Conservation (phyloP, 345 rosid species). For the Eutrema japonicum region DNA sequence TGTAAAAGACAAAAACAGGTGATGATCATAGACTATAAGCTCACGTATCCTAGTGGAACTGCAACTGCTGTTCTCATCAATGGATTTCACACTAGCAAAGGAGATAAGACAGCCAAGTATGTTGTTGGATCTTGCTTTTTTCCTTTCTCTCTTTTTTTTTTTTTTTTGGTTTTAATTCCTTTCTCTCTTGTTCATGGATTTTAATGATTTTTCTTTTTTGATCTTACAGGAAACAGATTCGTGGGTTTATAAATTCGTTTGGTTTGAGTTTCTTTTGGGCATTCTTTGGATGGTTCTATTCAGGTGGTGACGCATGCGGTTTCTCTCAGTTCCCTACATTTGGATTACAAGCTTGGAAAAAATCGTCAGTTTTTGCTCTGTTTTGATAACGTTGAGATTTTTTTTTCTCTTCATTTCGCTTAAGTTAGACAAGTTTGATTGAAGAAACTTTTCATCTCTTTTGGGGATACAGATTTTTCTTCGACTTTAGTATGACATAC, state of each 20-base stretch:
- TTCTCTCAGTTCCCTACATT: constrained; percentile 81
- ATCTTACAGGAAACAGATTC: constrained; percentile 72
- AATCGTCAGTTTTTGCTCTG: constrained; percentile 56
- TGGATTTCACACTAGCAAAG: constrained; percentile 82
- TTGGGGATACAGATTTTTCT: constrained; percentile 74
- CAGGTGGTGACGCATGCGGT: constrained; percentile 74
- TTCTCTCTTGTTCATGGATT: constrained; percentile 22
- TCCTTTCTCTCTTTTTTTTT: neutral
- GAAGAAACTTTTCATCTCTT: constrained; percentile 14
- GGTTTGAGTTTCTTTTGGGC: constrained; percentile 80
- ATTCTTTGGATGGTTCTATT: constrained; percentile 83
- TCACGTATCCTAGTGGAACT: constrained; percentile 89
- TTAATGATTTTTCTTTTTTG: neutral
- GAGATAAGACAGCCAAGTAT: constrained; percentile 78
- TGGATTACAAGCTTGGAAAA: constrained; percentile 79
- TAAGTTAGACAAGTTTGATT: neutral
- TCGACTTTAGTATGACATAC: constrained; percentile 86
- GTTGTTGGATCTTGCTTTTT: constrained; percentile 14
- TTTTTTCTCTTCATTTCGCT: neutral
- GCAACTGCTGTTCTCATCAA: constrained; percentile 91
- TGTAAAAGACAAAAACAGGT: constrained; percentile 50
- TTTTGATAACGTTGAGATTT: neutral
- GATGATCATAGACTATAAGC: constrained; percentile 84
- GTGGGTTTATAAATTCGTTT: constrained; percentile 67
- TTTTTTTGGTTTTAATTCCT: too few relatives aligned